Base-by-base conservation (phyloP, 2,329 filamentous ascomycete genomes). In the Coniochaeta sp. region DNA sequence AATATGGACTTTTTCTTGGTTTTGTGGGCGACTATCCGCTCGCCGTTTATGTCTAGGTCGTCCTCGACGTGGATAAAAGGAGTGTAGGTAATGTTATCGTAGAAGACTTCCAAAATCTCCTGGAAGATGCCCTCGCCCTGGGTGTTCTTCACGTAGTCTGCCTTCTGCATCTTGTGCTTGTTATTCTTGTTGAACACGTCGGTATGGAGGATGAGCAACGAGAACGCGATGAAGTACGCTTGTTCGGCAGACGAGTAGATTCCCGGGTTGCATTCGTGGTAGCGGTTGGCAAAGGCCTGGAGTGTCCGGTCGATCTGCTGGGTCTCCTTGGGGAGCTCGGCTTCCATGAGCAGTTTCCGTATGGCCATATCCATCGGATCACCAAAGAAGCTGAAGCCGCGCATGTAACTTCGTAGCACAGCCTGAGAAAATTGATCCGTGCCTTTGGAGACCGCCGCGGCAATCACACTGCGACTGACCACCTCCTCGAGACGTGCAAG, bases 171-270 rank as follows among this genome's bases (percentile, higher is more conserved):
- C 75, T 99, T 99, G 73, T 95, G 85, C 77, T 98, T 98, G 77
- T 98, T 98, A 78, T 98, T 99, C 75, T 96, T 96, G 80, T 99
- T 99, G 84, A 98, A 98, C n/a, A 96, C 91, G 71, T 99, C 95
- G 0, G 95, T 98, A 68, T 99, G 95, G 36, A 99, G 80, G 66
- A 99, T 97, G 62, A 99, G 84, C 60, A 99, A 86, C 1, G 93
- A 98, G 71, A 99, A 99, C 17, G 93, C 92, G 64, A 98, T 93
- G 69, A 98, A 96, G 72, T 98, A 97, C n/a, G 95, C 93, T 75
- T 97, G 91, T 69, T 98, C 95, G 67, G 92, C 86, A 36, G 88
- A 88, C 26, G 89, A 84, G 74, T 96, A 99, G 62, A 99, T 96
- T 42, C 95, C 93, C 2, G 95, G 95, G 68, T 99, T 99, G 75